Evolutionary conservation across 257 asterid species (phyloP), one percentile per base, ranked within the genome.

Genomic region (Solanum verrucosum): DNA sequence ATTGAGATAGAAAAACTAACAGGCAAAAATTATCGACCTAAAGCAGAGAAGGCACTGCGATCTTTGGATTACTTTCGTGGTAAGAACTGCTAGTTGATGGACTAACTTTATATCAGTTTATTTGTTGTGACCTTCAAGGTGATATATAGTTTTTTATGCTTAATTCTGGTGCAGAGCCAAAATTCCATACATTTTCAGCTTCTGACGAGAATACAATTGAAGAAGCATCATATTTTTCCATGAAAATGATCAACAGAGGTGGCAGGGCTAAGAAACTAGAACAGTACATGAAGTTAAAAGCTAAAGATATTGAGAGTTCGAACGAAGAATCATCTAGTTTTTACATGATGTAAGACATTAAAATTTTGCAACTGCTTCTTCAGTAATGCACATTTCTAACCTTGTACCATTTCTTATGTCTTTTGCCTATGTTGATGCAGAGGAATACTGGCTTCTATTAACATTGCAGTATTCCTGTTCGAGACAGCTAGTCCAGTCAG

Each of bases 401-500:
- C 20, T 46, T 46, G 20, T 46, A 13, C 59, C 59, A 4, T 49
- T 49, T 40, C n/a, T 18, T 1, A 77, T 46, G 35, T 46, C 49
- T 86, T 59, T 12, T 60, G 10, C 85, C 20, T 90, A 31, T 90
- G 63, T 90, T 49, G 16, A 84, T 90, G 93, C 94, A 96, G 98
- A 75, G 95, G 96, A 25, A 85, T 90, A 68, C 87, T 96, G 93
- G 92, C 92, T 82, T 93, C 96, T 68, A 88, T 94, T 87, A 92
- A 96, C 93, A 93, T 96, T 86, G 98, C 98, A 23, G 98, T 95
- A 60, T 95, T 95, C 87, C 90, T 96, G 67, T 95, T 96, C 84
- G 98, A 96, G 92, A 89, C 93, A 49, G 98, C 98, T 85, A 89
- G 98, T 84, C 98, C 98, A 25, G 89, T 95, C 33, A 94, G 92